These are phyloP conservation scores for Kuraishia piskuri DNA, from an alignment of 805 yeast genomes.

Conservation along the genomic window DNA sequence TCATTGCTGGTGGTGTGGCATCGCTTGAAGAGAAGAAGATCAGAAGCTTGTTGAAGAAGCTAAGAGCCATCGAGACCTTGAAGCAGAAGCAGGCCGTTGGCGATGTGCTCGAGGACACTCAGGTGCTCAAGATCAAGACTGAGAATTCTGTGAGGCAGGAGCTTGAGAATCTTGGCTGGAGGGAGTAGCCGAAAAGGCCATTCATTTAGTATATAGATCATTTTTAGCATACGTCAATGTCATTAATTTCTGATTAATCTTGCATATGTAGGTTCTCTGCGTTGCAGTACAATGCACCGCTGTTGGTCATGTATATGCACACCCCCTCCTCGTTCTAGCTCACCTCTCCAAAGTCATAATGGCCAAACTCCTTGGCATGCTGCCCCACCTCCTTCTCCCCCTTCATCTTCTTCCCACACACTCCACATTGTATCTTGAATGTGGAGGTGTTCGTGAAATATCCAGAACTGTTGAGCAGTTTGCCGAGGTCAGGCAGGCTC, in stretches of 20 bases:
- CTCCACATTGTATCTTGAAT: constrained; percentile 48
- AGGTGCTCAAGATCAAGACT: constrained; percentile 78
- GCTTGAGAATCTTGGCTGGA: constrained; percentile 63
- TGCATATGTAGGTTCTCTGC: background rate
- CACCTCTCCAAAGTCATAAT: constrained; percentile 53
- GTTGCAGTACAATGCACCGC: too few relatives aligned
- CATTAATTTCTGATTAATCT: background rate
- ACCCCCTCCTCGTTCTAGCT: constrained; percentile 1
- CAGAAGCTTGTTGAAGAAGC: constrained; percentile 82
- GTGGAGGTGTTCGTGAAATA: constrained; percentile 59
- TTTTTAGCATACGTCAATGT: background rate
- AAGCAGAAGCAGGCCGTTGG: constrained; percentile 79
- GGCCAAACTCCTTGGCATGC: constrained; percentile 59
- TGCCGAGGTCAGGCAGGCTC: constrained; percentile 31
- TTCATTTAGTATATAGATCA: background rate
- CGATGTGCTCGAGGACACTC: constrained; percentile 88
- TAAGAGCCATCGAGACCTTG: constrained; percentile 89
- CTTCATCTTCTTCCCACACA: constrained; percentile 39
- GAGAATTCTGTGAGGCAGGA: constrained; percentile 77
- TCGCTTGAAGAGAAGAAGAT: constrained; percentile 88
- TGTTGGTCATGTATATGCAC: too few relatives aligned
- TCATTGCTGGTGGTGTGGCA: constrained; percentile 52
- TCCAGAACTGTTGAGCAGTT: constrained; percentile 37
- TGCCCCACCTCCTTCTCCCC: constrained; percentile 60
- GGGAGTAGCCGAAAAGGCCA: constrained; percentile 5